Evolutionary conservation across 345 rosid species (phyloP).

Genomic region (Carallia brachiata): DNA sequence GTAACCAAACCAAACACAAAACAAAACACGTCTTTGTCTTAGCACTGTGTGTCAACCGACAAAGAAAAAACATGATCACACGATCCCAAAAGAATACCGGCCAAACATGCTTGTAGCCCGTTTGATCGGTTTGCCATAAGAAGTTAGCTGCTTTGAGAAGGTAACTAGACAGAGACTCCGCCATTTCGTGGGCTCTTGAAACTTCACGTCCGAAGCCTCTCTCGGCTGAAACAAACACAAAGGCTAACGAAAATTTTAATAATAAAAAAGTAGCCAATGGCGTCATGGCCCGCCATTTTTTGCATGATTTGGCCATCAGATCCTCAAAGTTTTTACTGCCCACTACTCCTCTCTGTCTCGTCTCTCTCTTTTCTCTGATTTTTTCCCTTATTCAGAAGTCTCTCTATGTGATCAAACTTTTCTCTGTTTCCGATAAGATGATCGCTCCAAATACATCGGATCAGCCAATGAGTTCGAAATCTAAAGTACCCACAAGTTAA

Average conservation of each 20-base stretch:
- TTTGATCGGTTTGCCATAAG: slow-evolving; percentile 46
- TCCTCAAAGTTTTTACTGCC: slow-evolving; percentile 1
- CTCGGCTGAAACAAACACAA: slow-evolving; percentile 53
- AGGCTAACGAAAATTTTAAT: slow-evolving; percentile 38
- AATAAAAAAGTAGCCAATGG: slow-evolving; percentile 25
- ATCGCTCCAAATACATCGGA: neutral
- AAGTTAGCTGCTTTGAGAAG: slow-evolving; percentile 28
- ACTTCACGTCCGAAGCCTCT: slow-evolving; percentile 39
- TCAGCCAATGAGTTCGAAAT: neutral
- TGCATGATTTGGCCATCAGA: slow-evolving; percentile 45
- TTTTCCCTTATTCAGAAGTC: too few relatives aligned
- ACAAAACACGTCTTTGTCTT: neutral
- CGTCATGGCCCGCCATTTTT: slow-evolving; percentile 39
- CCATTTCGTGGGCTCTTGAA: slow-evolving; percentile 11
- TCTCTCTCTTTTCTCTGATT: neutral
- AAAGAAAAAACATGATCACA: neutral
- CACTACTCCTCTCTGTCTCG: neutral
- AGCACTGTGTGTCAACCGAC: neutral
- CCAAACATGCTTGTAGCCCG: slow-evolving; percentile 69
- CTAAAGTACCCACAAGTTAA: neutral
- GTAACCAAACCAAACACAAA: neutral
- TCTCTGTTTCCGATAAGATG: too few relatives aligned
- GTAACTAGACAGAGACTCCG: slow-evolving; percentile 28
- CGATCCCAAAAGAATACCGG: slow-evolving; percentile 36
- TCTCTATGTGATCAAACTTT: too few relatives aligned